phyloP scores from a whole-genome alignment of 768 basidiomycete species.

The Dacryopinax spathularia region DNA sequence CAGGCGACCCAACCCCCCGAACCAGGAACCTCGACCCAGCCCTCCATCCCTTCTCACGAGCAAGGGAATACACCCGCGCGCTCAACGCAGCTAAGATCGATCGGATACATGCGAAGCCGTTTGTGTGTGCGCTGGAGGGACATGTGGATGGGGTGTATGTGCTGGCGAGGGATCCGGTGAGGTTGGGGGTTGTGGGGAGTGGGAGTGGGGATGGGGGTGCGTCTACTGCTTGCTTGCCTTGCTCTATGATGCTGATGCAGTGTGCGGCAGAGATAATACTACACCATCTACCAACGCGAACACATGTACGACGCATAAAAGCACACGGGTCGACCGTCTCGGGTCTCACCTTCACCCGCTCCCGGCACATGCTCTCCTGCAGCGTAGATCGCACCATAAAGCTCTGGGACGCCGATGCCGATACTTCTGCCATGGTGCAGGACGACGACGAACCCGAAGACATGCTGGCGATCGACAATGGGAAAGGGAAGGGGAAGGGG shows the following conservation, averaged over 20 bases:
- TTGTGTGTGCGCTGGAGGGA: conserved; percentile 77
- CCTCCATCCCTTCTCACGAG: conserved; percentile 89
- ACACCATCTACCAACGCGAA: conserved; percentile 56
- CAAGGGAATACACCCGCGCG: conserved; percentile 85
- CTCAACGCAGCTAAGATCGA: conserved; percentile 95
- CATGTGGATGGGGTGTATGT: conserved; percentile 91
- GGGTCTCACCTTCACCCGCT: conserved; percentile 59
- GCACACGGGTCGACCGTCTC: conserved; percentile 77
- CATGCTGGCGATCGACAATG: conserved; percentile 19
- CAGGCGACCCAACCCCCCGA: conserved; percentile 73
- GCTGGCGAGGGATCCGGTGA: conserved; percentile 54
- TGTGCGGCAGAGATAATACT: conserved; percentile 57
- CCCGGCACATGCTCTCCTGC: conserved; percentile 54
- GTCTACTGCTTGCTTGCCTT: conserved; percentile 20
- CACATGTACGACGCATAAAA: conserved; percentile 41
- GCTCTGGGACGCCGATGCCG: conserved; percentile 43
- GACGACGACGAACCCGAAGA: conserved; percentile 15
- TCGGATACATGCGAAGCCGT: conserved; percentile 94
- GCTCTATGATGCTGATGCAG: background rate
- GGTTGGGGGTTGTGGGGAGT: conserved; percentile 68
- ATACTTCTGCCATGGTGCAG: conserved; percentile 9
- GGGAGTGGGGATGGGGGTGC: conserved; percentile 92
- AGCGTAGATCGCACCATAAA: conserved; percentile 74
- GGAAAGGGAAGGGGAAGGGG: conserved; percentile 17
- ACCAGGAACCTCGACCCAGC: conserved; percentile 86